Evolutionary conservation across 129 eudicot species (phyloP).

Genomic region (Artemisia annua): DNA sequence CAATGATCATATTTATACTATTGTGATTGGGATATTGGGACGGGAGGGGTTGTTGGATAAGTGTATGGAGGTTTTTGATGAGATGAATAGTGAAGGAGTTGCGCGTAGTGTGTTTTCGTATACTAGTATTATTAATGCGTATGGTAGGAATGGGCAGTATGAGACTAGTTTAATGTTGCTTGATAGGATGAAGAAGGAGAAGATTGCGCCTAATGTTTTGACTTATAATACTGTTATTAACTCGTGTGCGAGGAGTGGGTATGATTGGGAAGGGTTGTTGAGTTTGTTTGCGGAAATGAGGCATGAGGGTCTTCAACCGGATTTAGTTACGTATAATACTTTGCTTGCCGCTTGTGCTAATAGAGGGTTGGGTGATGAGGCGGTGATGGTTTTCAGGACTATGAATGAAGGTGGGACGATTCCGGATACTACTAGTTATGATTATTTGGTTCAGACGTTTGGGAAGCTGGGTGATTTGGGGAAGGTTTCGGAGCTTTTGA

Average conservation of each 20-base stretch:
- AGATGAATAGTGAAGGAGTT: conserved; percentile 71
- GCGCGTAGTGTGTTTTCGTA: conserved; percentile 69
- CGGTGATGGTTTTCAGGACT: conserved; percentile 91
- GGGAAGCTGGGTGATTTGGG: conserved; percentile 64
- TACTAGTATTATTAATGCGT: conserved; percentile 82
- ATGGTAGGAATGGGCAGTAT: conserved; percentile 86
- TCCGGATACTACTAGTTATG: conserved; percentile 79
- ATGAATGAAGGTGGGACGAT: conserved; percentile 90
- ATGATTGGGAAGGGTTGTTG: conserved; percentile 87
- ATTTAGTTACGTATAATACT: conserved; percentile 90
- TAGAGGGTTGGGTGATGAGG: conserved; percentile 85
- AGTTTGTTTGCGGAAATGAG: conserved; percentile 92
- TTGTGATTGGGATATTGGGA: conserved; percentile 74
- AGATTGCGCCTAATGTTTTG: conserved; percentile 65
- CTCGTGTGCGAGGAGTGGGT: conserved; percentile 86
- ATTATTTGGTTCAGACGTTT: conserved; percentile 81
- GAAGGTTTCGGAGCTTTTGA: conserved; percentile 75
- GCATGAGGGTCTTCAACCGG: conserved; percentile 93
- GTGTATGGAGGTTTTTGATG: conserved; percentile 79
- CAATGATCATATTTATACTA: conserved; percentile 78
- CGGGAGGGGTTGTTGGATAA: conserved; percentile 92
- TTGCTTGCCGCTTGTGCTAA: conserved; percentile 83
- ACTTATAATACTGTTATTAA: conserved; percentile 87
- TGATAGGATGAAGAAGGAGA: conserved; percentile 69
- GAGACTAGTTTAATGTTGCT: conserved; percentile 66